Evolutionary conservation across 352 stramenopile species (phyloP).

Genomic region (Phytopythium sindhum): DNA sequence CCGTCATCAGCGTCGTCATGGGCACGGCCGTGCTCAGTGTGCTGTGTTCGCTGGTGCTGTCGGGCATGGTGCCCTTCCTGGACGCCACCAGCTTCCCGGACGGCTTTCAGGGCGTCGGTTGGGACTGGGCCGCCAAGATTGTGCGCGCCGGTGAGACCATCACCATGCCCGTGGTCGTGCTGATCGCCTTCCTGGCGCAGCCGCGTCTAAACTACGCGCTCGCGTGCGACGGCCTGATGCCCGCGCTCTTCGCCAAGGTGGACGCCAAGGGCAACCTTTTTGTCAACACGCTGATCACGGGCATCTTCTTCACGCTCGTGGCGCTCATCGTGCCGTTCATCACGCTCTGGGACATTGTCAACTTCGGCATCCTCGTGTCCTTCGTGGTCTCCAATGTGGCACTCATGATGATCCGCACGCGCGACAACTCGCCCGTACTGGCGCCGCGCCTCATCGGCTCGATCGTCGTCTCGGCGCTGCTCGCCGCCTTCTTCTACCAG

Average conservation of each 20-base stretch:
- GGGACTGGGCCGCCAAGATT: slow-evolving; percentile 43
- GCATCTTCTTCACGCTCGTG: slow-evolving; percentile 65
- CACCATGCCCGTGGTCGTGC: slow-evolving; percentile 93
- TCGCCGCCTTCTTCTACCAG: slow-evolving; percentile 67
- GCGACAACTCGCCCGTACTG: slow-evolving; percentile 44
- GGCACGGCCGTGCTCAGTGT: slow-evolving; percentile 65
- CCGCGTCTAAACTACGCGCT: slow-evolving; percentile 92
- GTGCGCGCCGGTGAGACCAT: slow-evolving; percentile 61
- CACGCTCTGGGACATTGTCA: slow-evolving; percentile 86
- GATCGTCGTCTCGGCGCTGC: slow-evolving; percentile 34
- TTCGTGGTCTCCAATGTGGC: slow-evolving; percentile 85
- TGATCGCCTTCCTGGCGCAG: slow-evolving; percentile 94
- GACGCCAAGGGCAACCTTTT: slow-evolving; percentile 27
- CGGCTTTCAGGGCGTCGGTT: slow-evolving; percentile 44
- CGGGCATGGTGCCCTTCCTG: slow-evolving; percentile 67
- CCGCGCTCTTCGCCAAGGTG: slow-evolving; percentile 52
- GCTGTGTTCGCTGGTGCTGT: slow-evolving; percentile 76
- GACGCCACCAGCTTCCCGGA: slow-evolving; percentile 42
- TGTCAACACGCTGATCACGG: slow-evolving; percentile 64
- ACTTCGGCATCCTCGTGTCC: slow-evolving; percentile 84
- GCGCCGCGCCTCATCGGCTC: slow-evolving; percentile 38
- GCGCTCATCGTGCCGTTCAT: slow-evolving; percentile 75
- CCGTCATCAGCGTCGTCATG: slow-evolving; percentile 75
- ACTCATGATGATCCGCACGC: slow-evolving; percentile 71
- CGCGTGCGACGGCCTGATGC: slow-evolving; percentile 92